Evolutionary conservation across 129 eudicot species (phyloP).

Genomic region (Heracleum sosnowskyi): DNA sequence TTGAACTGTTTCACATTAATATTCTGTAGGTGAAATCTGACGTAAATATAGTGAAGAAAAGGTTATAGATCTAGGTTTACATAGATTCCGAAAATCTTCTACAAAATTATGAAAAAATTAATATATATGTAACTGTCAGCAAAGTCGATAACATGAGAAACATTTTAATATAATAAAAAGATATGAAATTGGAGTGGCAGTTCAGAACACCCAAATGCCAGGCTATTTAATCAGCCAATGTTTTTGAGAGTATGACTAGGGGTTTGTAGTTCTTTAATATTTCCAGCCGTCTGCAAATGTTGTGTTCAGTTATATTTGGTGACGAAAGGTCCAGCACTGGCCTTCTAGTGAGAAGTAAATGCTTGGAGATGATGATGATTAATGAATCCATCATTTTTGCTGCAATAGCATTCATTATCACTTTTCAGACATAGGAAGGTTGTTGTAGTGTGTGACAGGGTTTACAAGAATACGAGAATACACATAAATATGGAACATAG

Average conservation of each 20-base stretch:
- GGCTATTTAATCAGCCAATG: background rate
- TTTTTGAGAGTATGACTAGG: background rate
- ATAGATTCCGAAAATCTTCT: background rate
- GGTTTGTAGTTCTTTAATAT: background rate
- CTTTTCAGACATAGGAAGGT: background rate
- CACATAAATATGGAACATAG: no score
- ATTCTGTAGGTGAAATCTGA: background rate
- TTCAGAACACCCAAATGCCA: background rate
- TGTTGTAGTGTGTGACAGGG: background rate
- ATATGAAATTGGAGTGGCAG: background rate
- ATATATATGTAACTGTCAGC: no score
- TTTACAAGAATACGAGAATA: background rate
- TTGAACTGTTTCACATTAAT: background rate
- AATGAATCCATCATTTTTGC: background rate
- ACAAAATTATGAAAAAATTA: background rate
- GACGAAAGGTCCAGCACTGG: background rate
- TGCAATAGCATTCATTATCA: background rate
- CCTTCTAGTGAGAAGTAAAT: background rate
- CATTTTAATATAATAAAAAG: background rate
- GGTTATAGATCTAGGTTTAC: background rate
- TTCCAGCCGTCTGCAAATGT: background rate
- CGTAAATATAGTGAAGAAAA: background rate
- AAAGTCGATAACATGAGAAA: background rate
- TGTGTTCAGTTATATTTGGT: background rate
- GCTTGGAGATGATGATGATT: background rate